Evolutionary conservation across 179 eudicot species (phyloP).

Genomic region (Drosera spatulata): DNA sequence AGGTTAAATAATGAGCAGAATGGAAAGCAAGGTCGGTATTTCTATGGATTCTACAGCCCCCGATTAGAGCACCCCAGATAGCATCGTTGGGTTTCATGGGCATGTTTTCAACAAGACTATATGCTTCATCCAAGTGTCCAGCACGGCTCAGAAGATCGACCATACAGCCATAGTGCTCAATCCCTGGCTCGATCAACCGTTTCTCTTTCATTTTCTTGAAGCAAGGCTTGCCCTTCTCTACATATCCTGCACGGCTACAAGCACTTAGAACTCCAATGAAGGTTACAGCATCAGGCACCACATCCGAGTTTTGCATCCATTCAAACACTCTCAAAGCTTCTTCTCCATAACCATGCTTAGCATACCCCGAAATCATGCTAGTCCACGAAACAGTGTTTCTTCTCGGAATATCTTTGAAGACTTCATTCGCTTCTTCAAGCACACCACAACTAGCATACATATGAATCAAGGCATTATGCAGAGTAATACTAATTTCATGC

Average conservation of each 20-base stretch:
- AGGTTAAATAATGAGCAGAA: conserved; percentile 23
- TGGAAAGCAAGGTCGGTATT: conserved; percentile 31
- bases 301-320: conserved; percentile 33
- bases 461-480: conserved; percentile 55
- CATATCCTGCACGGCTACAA: conserved; percentile 60
- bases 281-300: conserved; percentile 56
- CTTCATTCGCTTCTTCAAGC: conserved; percentile 43
- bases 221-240: conserved; percentile 45
- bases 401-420: conserved; percentile 20
- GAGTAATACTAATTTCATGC: conserved; percentile 35
- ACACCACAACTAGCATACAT: conserved; percentile 82
- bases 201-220: conserved; percentile 38
- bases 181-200: conserved; percentile 40
- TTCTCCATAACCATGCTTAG: conserved; percentile 56
- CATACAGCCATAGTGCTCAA: conserved; percentile 83
- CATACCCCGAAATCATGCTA: conserved; percentile 67
- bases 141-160: conserved; percentile 70
- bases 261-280: conserved; percentile 53
- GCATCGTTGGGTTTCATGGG: conserved; percentile 64
- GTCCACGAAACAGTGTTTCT: conserved; percentile 56
- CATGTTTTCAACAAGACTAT: conserved; percentile 48
- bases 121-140: conserved; percentile 64
- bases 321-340: conserved; percentile 54
- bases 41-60: conserved; percentile 59
- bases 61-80: conserved; percentile 69